phyloP scores from a whole-genome alignment of 495 filamentous ascomycete genomes.

The Penicillium nucicola region DNA sequence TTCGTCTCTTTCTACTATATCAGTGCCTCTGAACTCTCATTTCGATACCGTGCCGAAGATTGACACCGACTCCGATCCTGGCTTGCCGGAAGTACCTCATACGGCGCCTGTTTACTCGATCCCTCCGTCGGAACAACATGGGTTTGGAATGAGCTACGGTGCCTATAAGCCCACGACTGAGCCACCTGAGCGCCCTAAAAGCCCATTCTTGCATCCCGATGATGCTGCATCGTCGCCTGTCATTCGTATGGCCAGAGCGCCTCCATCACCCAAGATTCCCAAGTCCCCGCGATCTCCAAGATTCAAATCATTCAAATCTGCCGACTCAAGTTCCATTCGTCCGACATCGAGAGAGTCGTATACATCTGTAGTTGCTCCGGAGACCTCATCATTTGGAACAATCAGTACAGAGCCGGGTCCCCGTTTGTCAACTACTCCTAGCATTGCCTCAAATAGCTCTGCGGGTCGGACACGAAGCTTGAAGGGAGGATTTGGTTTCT shows the following conservation, averaged over 20 bases:
- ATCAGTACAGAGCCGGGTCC: slow-evolving; percentile 42
- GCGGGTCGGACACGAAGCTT: slow-evolving; percentile 35
- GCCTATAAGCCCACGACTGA: slow-evolving; percentile 41
- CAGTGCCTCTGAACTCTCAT: slow-evolving; percentile 66
- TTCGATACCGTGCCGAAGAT: slow-evolving; percentile 62
- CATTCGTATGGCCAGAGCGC: slow-evolving; percentile 80
- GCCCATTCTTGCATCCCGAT: slow-evolving; percentile 57
- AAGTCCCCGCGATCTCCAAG: slow-evolving; percentile 39
- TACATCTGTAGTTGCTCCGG: slow-evolving; percentile 33
- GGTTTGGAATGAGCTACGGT: slow-evolving; percentile 72
- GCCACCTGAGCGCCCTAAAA: slow-evolving; percentile 25
- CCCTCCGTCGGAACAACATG: slow-evolving; percentile 34
- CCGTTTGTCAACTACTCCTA: slow-evolving; percentile 35
- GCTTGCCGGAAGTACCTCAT: slow-evolving; percentile 42
- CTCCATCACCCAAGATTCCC: slow-evolving; percentile 62
- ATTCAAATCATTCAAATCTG: slow-evolving; percentile 41
- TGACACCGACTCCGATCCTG: slow-evolving; percentile 45
- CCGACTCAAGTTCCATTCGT: slow-evolving; percentile 22
- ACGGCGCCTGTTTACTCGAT: slow-evolving; percentile 30
- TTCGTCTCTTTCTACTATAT: slow-evolving; percentile 85
- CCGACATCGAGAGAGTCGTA: slow-evolving; percentile 40
- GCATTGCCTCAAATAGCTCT: slow-evolving; percentile 42
- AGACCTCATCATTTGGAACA: slow-evolving; percentile 40
- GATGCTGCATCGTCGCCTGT: slow-evolving; percentile 80
- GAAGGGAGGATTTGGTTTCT: slow-evolving; percentile 29